phyloP scores from a whole-genome alignment of 225 moss, liverwort and hornwort species.

The Physcomitrellopsis africana region DNA sequence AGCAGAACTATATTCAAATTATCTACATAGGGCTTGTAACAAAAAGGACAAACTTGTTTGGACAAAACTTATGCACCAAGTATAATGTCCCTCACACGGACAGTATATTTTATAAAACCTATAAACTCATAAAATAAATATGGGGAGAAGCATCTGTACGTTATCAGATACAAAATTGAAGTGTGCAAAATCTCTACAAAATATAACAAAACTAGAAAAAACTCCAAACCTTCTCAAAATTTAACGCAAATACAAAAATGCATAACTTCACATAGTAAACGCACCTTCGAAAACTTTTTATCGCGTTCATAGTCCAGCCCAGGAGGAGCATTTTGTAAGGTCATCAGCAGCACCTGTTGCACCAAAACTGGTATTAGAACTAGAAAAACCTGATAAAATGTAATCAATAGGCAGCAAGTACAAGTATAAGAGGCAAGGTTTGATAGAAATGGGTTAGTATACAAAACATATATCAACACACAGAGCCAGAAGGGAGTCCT shows the following conservation, averaged over 20 bases:
- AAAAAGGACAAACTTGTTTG: conserved; percentile 11
- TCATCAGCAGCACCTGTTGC: conserved; percentile 83
- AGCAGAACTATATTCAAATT: neutral
- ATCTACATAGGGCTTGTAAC: neutral
- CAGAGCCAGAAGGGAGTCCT: conserved; percentile 4
- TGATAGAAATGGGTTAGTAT: neutral
- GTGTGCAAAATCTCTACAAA: neutral
- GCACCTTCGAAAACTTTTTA: conserved; percentile 91
- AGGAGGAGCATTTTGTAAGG: conserved; percentile 96
- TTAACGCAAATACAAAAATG: conserved; percentile 25
- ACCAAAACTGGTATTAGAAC: conserved; percentile 22
- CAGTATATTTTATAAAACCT: neutral
- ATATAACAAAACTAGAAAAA: neutral
- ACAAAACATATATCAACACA: neutral
- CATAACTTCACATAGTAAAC: conserved; percentile 21
- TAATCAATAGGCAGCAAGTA: conserved; percentile 1
- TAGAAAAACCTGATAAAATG: neutral
- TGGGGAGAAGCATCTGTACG: neutral
- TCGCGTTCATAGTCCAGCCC: conserved; percentile 95
- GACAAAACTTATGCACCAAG: conserved; percentile 11
- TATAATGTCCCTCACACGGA: neutral
- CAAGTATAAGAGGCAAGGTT: conserved; percentile 5
- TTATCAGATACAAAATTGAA: neutral
- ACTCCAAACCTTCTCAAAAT: conserved; percentile 13
- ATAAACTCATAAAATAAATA: conserved; percentile 9